Percentiles rank a stretch among this genome's conserved stretches.
Conservation (phyloP, 352 stramenopile species). For the Globisporangium apiculatum region DNA sequence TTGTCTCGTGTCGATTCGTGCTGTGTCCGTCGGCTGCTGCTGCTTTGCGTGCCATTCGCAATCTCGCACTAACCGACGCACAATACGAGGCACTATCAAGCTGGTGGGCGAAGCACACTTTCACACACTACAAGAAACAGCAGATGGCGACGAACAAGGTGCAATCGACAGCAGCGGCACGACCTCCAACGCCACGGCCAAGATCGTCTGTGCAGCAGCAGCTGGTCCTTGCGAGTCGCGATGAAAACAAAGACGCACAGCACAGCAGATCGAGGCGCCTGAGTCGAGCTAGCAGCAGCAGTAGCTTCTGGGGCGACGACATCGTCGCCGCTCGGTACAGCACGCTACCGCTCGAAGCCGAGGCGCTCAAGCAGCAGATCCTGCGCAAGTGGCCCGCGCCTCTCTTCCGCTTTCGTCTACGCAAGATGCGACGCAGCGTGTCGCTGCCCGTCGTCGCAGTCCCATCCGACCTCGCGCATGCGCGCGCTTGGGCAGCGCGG, state of each 20-base stretch:
- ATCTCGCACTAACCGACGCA: too few relatives aligned
- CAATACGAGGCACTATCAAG: too few relatives aligned
- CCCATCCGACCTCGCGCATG: constrained; percentile 21
- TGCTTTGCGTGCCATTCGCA: too few relatives aligned
- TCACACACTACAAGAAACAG: too few relatives aligned
- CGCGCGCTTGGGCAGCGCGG: constrained; percentile 27
- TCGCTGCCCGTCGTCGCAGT: constrained; percentile 33
- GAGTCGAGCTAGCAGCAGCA: neutral
- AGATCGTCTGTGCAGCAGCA: neutral
- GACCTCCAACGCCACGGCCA: constrained; percentile 3
- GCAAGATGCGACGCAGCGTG: constrained; percentile 28
- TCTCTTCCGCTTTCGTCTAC: constrained; percentile 31
- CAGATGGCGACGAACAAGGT: too few relatives aligned
- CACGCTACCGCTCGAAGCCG: constrained; percentile 6
- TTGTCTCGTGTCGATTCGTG: too few relatives aligned
- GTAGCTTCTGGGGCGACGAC: neutral
- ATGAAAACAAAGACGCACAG: neutral
- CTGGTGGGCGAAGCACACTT: too few relatives aligned
- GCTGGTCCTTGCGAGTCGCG: neutral
- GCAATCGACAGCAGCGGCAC: neutral
- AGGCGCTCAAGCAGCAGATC: constrained; percentile 13
- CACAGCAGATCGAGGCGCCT: neutral
- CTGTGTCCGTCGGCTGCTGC: too few relatives aligned
- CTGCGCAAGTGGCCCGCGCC: constrained; percentile 13
- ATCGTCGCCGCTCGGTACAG: neutral